A percentile compares a stretch with the other conserved stretches of the same genome.
Evolutionary conservation across 192 early-diverging fungal genomes (phyloP).

Genomic region (Mortierella alpina): DNA sequence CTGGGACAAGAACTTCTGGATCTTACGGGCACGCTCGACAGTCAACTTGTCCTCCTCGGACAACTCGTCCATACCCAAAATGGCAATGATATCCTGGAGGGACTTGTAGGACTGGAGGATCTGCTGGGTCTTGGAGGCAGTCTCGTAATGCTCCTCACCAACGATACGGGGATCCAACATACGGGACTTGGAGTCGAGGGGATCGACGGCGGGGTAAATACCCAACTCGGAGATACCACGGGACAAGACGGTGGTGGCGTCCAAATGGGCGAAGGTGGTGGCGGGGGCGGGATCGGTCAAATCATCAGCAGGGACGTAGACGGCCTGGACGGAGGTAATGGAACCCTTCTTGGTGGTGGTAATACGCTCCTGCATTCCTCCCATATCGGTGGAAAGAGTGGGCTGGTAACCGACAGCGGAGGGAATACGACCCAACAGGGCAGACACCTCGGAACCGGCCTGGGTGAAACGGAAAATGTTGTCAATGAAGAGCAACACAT

Average conservation of each 20-base stretch:
- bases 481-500: constrained; percentile 99
- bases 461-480: constrained; percentile 99
- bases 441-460: constrained; percentile 99
- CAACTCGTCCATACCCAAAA: constrained; percentile 99
- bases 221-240: constrained; percentile 98
- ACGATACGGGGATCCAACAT: constrained; percentile 98
- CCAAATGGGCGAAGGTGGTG: constrained; percentile 99
- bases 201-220: constrained; percentile 99
- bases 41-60: constrained; percentile 99
- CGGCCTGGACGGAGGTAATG: constrained; percentile 98
- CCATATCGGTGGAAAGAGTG: constrained; percentile 99
- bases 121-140: constrained; percentile 94
- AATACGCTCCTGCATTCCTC: constrained; percentile 99
- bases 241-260: constrained; percentile 99
- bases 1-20: constrained; percentile 99
- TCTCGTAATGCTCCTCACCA: constrained; percentile 93
- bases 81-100: constrained; percentile 99
- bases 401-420: constrained; percentile 99
- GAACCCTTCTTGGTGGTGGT: constrained; percentile 99
- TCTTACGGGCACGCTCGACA: constrained; percentile 99
- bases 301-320: constrained; percentile 99
- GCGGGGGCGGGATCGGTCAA: constrained; percentile 99
- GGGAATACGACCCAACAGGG: constrained; percentile 98
- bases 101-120: constrained; percentile 99
- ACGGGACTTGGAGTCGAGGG: constrained; percentile 98